Conservation (phyloP, 345 rosid genomes). For the Limnanthes douglasii region DNA sequence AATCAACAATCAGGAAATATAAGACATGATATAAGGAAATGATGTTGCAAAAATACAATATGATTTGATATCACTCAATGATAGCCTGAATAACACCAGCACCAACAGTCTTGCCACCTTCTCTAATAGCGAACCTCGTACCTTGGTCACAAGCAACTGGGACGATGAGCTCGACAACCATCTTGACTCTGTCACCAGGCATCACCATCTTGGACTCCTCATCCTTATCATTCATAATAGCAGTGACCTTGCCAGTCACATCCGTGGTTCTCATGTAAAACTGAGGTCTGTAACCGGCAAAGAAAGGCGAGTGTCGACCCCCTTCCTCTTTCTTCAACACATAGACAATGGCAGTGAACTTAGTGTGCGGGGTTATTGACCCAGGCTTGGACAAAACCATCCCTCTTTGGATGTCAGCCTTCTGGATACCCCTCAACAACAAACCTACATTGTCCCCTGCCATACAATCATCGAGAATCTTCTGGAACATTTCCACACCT, state of each 20-base stretch:
- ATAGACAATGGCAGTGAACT: slow-evolving; percentile 56
- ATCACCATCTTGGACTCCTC: slow-evolving; percentile 90
- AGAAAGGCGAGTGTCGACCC: slow-evolving; percentile 71
- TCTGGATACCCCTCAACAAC: slow-evolving; percentile 75
- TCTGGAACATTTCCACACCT: slow-evolving; percentile 80
- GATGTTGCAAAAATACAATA: background rate
- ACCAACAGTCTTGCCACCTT: slow-evolving; percentile 90
- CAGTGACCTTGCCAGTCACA: slow-evolving; percentile 59
- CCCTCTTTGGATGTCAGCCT: slow-evolving; percentile 75
- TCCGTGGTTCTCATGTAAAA: slow-evolving; percentile 92
- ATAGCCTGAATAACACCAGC: slow-evolving; percentile 87
- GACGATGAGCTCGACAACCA: slow-evolving; percentile 73
- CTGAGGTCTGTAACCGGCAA: slow-evolving; percentile 70
- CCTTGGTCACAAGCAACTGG: slow-evolving; percentile 91
- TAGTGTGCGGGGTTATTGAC: slow-evolving; percentile 56
- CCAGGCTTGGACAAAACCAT: slow-evolving; percentile 84
- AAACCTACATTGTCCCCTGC: slow-evolving; percentile 62
- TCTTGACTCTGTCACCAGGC: slow-evolving; percentile 89
- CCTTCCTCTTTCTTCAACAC: slow-evolving; percentile 95
- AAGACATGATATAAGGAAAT: no score
- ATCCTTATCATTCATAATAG: slow-evolving; percentile 69
- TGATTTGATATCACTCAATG: slow-evolving; percentile 18
- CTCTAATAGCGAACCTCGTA: slow-evolving; percentile 88
- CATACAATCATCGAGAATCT: slow-evolving; percentile 49
- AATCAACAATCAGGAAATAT: no score